Conservation (phyloP, 306 rosid species). For the Dalbergia cultrata region DNA sequence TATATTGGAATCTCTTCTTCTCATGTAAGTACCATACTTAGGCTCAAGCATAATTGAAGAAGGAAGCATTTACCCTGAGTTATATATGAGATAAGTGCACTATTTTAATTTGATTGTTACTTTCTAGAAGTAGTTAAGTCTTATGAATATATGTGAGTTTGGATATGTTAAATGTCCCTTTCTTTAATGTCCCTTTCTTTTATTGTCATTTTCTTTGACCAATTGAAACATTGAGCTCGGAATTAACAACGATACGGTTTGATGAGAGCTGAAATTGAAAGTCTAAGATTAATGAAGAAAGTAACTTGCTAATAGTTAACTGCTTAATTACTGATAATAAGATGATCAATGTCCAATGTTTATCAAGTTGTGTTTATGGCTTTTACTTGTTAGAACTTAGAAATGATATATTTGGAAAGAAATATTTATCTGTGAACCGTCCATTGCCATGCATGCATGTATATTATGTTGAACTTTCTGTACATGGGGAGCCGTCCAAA, state of each 20-base stretch:
- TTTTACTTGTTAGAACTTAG: neutral
- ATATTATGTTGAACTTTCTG: conserved; percentile 27
- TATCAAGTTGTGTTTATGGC: neutral
- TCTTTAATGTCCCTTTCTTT: conserved; percentile 7
- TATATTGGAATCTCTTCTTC: conserved; percentile 57
- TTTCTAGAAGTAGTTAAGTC: neutral
- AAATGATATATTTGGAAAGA: neutral
- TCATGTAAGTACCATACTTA: conserved; percentile 53
- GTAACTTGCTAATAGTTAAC: neutral
- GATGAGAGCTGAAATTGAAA: conserved; percentile 11
- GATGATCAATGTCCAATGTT: neutral
- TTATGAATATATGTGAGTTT: neutral
- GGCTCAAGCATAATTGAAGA: conserved; percentile 37
- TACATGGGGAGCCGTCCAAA: conserved; percentile 33
- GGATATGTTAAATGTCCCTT: conserved; percentile 5
- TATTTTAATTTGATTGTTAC: neutral
- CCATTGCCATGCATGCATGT: conserved; percentile 23
- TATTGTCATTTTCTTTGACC: conserved; percentile 23
- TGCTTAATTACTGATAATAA: neutral
- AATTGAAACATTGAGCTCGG: neutral
- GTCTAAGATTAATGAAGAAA: neutral
- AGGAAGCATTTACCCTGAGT: neutral
- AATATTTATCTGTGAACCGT: conserved; percentile 18
- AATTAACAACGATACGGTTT: neutral
- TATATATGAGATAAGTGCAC: conserved; percentile 31